Evolutionary conservation across 108 stramenopile genomes (phyloP), one percentile per base, ranked within the genome.

Genomic region (Nitzschia putrida): DNA sequence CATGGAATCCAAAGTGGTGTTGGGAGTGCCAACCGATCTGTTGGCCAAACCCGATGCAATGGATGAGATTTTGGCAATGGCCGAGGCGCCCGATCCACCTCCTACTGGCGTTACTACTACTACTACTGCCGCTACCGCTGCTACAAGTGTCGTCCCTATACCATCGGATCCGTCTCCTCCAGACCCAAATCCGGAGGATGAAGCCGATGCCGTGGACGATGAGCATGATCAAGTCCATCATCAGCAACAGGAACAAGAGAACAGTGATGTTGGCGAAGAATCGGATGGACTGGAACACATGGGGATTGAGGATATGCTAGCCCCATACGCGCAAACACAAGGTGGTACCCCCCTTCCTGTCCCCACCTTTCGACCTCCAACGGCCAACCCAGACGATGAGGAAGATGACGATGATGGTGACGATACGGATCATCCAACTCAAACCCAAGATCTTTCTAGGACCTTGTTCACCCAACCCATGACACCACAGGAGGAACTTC

Each of bases 241-340:
- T 12, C 0, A n/a, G n/a, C n/a, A 59, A 11, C 25, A 59, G 14
- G 65, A 53, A n/a, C 51, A 66, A 53, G 52, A 66, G 41, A 50
- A 20, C 3, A 47, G 59, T 42, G 20, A 24, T 26, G 40, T n/a
- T 38, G 41, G 29, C 29, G 7, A 51, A 59, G 69, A 58, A 49
- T 44, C 44, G 59, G 11, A 57, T 59, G 22, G 57, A 59, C 11
- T 49, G 29, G 29, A 34, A 34, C 1, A 34, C 29, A 34, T 34
- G 29, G 29, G 29, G 3, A 34, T 34, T 4, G 29, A 34, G 29
- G 29, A 34, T 34, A 34, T 34, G 29, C 29, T 34, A 3, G 29
- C 29, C 29, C 29, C 29, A 1, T 34, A 34, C 29, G 1, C 29
- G 4, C 29, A 34, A 4, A 34, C 29, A 34, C 29, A 34, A 34